Evolutionary conservation across 192 early-diverging fungal species (phyloP), one percentile per base, ranked within the genome.

Genomic region (Coemansia sp.): DNA sequence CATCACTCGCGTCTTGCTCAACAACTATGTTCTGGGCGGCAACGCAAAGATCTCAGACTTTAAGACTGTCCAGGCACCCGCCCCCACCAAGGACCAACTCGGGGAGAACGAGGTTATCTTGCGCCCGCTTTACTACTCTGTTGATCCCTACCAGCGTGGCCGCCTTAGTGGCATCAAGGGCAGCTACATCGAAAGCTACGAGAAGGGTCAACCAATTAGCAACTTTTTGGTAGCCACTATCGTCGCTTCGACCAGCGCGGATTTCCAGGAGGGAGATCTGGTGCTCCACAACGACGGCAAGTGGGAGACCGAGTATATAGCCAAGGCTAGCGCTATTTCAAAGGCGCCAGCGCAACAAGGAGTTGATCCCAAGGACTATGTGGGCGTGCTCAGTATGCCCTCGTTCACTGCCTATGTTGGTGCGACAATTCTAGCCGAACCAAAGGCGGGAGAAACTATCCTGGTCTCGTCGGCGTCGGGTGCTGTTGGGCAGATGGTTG

Each of bases 381-480:
- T 90, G 35, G 88, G 92, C 51, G 84, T 89, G 24, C 77, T 93
- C 3, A 89, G 93, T 27, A 94, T 94, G 90, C 88, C 93, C 33
- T 88, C 89, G 35, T 84, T 88, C 41, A 95, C 93, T 7, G 93
- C 93, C 0, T 93, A 92, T 64, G 71, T 79, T 17, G 89, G 90
- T 19, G 71, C 93, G n/a, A 54, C 86, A 19, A 71, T 79, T 9
- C 68, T 91, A 29, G 93, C 89, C 24, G 68, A 91, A 57, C 89
- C 92, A 64, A 92, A 92, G 24, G 24, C 24, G 24, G 24, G 24
- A 27, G 24, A 27, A 27, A 27, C 24, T 27, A 27, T 27, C 24
- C 94, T 88, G 44, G 86, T 96, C 31, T 90, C 87, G 16, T 91
- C 90, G 29, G 96, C 94, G 0, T 85, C 92, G 33, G 94, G 90